Percentiles rank a stretch among this genome's conserved stretches.
phyloP scores from a whole-genome alignment of 1,284 basidiomycete genomes.

The Trametes versicolor region DNA sequence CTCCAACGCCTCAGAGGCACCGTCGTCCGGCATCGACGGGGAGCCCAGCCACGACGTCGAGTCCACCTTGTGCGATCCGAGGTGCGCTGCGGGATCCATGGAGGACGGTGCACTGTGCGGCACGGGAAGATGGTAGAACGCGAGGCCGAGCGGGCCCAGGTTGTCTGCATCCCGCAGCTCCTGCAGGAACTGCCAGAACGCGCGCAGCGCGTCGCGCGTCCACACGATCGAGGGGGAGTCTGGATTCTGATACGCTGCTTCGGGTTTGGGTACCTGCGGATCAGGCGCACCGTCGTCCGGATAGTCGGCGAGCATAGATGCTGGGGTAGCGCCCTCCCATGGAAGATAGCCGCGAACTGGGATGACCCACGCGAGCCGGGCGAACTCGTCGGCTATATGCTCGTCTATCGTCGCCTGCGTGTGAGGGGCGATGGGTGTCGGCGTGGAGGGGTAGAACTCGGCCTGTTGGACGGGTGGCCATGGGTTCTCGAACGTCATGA shows the following conservation, averaged over 20 bases:
- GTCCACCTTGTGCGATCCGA: conserved; percentile 27
- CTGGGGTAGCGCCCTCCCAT: conserved; percentile 59
- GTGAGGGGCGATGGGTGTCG: conserved; percentile 56
- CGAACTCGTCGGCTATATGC: conserved; percentile 45
- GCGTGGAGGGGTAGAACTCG: conserved; percentile 34
- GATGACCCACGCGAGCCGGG: conserved; percentile 68
- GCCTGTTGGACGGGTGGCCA: conserved; percentile 1
- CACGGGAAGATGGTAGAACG: conserved; percentile 54
- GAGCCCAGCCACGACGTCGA: background rate
- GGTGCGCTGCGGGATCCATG: conserved; percentile 15
- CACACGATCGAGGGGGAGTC: conserved; percentile 51
- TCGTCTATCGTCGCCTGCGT: conserved; percentile 42
- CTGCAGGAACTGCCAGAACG: conserved; percentile 65
- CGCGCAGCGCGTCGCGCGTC: conserved; percentile 55
- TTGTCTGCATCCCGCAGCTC: conserved; percentile 49
- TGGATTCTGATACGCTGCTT: background rate
- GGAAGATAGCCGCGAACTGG: conserved; percentile 66
- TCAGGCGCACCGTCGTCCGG: background rate
- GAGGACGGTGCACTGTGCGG: conserved; percentile 34
- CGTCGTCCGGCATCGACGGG: background rate
- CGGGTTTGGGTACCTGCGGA: background rate
- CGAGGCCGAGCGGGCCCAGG: conserved; percentile 61
- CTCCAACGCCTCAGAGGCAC: background rate
- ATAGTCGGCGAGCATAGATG: conserved; percentile 45
- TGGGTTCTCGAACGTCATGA: conserved; percentile 2